Evolutionary conservation across 2,329 filamentous ascomycete genomes (phyloP).

Genomic region (Pseudopithomyces maydicus): DNA sequence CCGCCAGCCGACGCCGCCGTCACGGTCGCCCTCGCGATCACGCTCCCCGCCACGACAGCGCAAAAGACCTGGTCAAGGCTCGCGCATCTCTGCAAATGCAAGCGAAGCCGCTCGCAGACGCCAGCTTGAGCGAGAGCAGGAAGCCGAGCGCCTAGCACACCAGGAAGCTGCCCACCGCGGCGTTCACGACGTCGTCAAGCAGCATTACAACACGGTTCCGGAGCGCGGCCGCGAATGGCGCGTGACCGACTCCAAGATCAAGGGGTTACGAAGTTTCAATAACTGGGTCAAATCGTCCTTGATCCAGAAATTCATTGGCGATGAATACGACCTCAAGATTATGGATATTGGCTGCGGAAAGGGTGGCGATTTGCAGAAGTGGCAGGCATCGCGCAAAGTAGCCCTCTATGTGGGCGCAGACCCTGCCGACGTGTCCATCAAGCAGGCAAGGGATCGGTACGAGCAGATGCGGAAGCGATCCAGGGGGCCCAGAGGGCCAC

Average conservation of each 20-base stretch:
- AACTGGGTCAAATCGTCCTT: conserved; percentile 99
- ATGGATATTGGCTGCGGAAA: conserved; percentile 97
- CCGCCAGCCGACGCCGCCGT: conserved; percentile 41
- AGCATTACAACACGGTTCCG: conserved; percentile 96
- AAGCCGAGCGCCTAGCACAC: conserved; percentile 55
- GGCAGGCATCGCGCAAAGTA: conserved; percentile 90
- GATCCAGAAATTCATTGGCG: conserved; percentile 82
- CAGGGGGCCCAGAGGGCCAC: conserved; percentile 44
- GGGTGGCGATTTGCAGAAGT: conserved; percentile 92
- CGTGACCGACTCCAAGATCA: conserved; percentile 91
- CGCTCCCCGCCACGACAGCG: conserved; percentile 62
- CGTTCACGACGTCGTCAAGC: conserved; percentile 82
- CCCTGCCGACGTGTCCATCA: conserved; percentile 88
- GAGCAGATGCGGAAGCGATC: conserved; percentile 68
- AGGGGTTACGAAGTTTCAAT: conserved; percentile 91
- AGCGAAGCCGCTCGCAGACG: conserved; percentile 68
- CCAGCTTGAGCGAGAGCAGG: conserved; percentile 47
- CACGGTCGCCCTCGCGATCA: conserved; percentile 42
- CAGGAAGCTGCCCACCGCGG: conserved; percentile 54
- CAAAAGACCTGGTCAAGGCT: conserved; percentile 60
- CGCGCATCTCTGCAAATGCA: conserved; percentile 69
- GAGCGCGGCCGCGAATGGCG: conserved; percentile 94
- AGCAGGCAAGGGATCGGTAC: conserved; percentile 87
- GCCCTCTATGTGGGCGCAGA: conserved; percentile 93
- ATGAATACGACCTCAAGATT: conserved; percentile 69